Percentiles rank a stretch among this genome's conserved stretches.
Conservation (phyloP, 73 alveolate species). For the Paramecium primaurelia region DNA sequence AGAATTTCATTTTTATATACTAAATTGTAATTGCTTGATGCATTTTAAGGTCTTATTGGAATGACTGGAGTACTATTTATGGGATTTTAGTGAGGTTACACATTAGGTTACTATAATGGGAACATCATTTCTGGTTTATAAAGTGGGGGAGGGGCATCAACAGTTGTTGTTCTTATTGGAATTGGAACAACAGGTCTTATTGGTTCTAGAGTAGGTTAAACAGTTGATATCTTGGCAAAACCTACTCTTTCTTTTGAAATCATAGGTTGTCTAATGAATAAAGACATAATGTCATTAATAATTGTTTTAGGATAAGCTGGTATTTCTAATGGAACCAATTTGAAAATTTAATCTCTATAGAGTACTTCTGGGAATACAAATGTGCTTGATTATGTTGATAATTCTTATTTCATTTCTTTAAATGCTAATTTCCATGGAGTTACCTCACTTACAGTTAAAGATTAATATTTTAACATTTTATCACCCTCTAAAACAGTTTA, state of each 20-base stretch:
- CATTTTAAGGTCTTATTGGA: neutral
- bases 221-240: neutral
- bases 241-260: conserved; percentile 10
- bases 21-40: neutral
- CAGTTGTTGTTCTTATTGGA: neutral
- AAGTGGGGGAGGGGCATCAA: neutral
- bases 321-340: neutral
- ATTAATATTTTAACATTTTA: neutral
- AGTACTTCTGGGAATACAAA: neutral
- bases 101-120: neutral
- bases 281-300: neutral
- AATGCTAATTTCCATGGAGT: conserved; percentile 29
- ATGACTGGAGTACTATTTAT: neutral
- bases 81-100: conserved; percentile 1
- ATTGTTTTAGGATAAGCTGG: conserved; percentile 5
- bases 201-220: neutral
- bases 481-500: conserved; percentile 14
- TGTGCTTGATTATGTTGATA: neutral
- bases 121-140: conserved; percentile 43
- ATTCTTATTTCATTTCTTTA: neutral
- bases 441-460: neutral
- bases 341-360: neutral
- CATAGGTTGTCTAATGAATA: neutral
- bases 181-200: neutral
- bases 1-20: neutral